A percentile compares a stretch with the other conserved stretches of the same genome.
Evolutionary conservation across 768 basidiomycete species (phyloP).

Genomic region (Favolaschia claudopus): DNA sequence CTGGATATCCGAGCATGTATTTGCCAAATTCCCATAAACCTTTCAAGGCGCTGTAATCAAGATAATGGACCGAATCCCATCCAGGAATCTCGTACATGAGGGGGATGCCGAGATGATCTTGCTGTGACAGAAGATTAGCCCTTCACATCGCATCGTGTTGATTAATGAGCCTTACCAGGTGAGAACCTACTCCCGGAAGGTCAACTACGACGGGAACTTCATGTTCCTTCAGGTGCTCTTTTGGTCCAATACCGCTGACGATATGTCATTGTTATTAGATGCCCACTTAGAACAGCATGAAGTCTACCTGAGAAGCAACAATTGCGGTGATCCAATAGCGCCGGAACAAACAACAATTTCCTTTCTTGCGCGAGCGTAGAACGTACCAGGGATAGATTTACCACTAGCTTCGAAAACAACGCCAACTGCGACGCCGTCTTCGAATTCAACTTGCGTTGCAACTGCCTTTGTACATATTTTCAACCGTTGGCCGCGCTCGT

Average conservation of each 20-base stretch:
- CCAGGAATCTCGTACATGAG: slow-evolving; percentile 36
- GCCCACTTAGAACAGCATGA: too few species aligned
- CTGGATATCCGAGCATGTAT: slow-evolving; percentile 34
- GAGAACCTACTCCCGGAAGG: slow-evolving; percentile 38
- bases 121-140: slow-evolving; percentile 22
- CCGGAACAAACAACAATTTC: slow-evolving; percentile 50
- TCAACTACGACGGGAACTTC: slow-evolving; percentile 34
- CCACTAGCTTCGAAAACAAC: slow-evolving; percentile 13
- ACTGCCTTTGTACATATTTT: slow-evolving; percentile 23
- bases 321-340: slow-evolving; percentile 22
- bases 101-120: slow-evolving; percentile 40
- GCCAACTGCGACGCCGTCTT: slow-evolving; percentile 8
- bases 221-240: slow-evolving; percentile 38
- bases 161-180: slow-evolving; percentile 27
- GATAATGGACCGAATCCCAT: slow-evolving; percentile 33
- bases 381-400: slow-evolving; percentile 20
- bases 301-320: too few species aligned
- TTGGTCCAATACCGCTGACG: slow-evolving; percentile 49
- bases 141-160: background rate
- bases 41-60: slow-evolving; percentile 26
- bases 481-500: slow-evolving; percentile 12
- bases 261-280: too few species aligned
- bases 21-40: slow-evolving; percentile 32
- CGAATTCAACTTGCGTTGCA: slow-evolving; percentile 6
- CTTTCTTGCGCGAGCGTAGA: slow-evolving; percentile 47